phyloP scores from a whole-genome alignment of 371 early-diverging fungal species.

The Dichotomocladium elegans region DNA sequence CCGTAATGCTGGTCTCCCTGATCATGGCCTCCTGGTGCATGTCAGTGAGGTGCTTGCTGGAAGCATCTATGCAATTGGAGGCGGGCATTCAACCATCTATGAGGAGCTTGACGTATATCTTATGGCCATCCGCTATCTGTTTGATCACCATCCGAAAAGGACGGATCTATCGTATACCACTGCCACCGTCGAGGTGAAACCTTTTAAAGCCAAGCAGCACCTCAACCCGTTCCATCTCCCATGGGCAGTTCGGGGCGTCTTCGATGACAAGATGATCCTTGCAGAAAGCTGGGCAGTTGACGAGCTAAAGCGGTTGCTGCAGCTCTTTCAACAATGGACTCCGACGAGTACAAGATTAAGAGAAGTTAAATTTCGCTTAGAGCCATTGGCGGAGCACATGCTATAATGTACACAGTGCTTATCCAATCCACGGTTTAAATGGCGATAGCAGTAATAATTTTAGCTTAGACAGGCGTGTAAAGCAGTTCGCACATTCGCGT shows the following conservation, averaged over 20 bases:
- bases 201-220: constrained; percentile 45
- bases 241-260: constrained; percentile 83
- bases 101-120: constrained; percentile 84
- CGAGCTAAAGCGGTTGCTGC: constrained; percentile 60
- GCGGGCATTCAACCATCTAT: constrained; percentile 90
- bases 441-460: no score
- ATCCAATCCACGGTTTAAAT: no score
- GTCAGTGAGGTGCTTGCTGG: constrained; percentile 85
- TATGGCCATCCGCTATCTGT: constrained; percentile 39
- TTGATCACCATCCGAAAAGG: no score
- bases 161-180: not conserved
- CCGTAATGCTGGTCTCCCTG: constrained; percentile 79
- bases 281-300: constrained; percentile 38
- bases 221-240: constrained; percentile 86
- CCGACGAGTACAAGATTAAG: constrained; percentile 65
- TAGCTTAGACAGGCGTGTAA: no score
- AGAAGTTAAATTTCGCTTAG: constrained; percentile 82
- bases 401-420: no score
- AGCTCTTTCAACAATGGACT: constrained; percentile 72
- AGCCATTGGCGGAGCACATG: constrained; percentile 55
- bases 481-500: no score
- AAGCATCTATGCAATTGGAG: constrained; percentile 74
- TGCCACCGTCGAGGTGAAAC: constrained; percentile 18
- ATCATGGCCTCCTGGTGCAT: constrained; percentile 80
- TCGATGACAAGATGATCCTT: constrained; percentile 61